A percentile compares a stretch with the other conserved stretches of the same genome.
Conservation (phyloP, 2,329 filamentous ascomycete genomes). For the Cercospora zeae-maydis region DNA sequence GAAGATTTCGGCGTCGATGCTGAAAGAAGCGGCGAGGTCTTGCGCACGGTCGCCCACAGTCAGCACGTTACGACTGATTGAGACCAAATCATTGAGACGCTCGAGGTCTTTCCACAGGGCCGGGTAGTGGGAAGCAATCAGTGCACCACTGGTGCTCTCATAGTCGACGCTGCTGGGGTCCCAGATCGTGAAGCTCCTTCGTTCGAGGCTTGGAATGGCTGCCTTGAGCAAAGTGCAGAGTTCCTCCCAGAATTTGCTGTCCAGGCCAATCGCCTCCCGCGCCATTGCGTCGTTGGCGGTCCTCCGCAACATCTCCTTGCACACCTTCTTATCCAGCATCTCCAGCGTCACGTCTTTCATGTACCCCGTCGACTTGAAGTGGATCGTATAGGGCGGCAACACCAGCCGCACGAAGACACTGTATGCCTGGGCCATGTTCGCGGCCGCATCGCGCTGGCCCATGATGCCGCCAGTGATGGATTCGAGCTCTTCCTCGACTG, state of each 20-base stretch:
- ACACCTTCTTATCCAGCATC: slow-evolving; percentile 52
- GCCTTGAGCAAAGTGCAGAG: slow-evolving; percentile 56
- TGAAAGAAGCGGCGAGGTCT: slow-evolving; percentile 58
- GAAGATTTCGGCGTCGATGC: slow-evolving; percentile 60
- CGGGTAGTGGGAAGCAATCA: slow-evolving; percentile 59
- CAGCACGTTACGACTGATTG: slow-evolving; percentile 60
- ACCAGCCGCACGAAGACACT: slow-evolving; percentile 46
- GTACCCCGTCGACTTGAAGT: slow-evolving; percentile 59
- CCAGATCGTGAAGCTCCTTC: slow-evolving; percentile 59
- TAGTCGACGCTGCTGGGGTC: slow-evolving; percentile 55
- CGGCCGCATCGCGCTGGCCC: slow-evolving; percentile 5
- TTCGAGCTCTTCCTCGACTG: background rate
- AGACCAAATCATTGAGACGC: slow-evolving; percentile 59
- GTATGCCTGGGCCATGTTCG: slow-evolving; percentile 34
- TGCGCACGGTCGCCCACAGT: slow-evolving; percentile 60
- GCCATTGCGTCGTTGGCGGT: slow-evolving; percentile 52
- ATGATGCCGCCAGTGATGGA: background rate
- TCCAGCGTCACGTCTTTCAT: slow-evolving; percentile 58
- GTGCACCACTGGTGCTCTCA: slow-evolving; percentile 56
- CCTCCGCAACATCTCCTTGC: slow-evolving; percentile 58
- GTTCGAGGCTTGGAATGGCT: slow-evolving; percentile 59
- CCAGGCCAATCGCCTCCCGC: slow-evolving; percentile 56
- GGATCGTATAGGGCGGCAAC: slow-evolving; percentile 50
- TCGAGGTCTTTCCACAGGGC: slow-evolving; percentile 60
- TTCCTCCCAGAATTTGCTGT: slow-evolving; percentile 57